Evolutionary conservation across 2,329 filamentous ascomycete genomes (phyloP).

Genomic region (Claviceps quebecensis): DNA sequence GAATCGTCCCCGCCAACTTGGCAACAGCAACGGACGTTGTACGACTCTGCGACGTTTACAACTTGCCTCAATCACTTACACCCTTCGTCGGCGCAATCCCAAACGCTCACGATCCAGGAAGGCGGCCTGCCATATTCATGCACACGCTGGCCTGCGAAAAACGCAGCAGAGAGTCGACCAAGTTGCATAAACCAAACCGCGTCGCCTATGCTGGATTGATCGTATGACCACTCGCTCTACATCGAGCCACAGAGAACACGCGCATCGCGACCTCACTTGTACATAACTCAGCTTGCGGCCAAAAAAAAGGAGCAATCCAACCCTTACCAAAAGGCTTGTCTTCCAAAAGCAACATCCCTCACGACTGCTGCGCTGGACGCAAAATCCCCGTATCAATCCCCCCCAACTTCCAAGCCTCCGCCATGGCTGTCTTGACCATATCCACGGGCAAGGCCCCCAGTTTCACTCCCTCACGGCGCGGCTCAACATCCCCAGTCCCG

Average conservation of each 20-base stretch:
- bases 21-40: no score
- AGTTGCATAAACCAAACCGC: background rate
- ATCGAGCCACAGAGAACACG: background rate
- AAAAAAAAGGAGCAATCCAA: background rate
- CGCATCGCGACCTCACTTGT: background rate
- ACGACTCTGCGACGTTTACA: no score
- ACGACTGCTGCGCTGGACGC: background rate
- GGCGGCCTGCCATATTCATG: background rate
- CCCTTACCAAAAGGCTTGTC: background rate
- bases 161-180: background rate
- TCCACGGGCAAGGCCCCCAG: conserved; percentile 13
- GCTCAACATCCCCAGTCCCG: conserved; percentile 28
- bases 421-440: conserved; percentile 20
- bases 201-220: background rate
- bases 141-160: background rate
- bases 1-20: no score
- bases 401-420: background rate
- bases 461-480: conserved; percentile 18
- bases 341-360: background rate
- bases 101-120: no score
- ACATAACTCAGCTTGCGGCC: background rate
- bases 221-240: background rate
- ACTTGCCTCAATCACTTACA: no score
- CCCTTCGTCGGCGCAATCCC: no score
- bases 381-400: background rate